Conservation (phyloP, 2,329 filamentous ascomycete species). For the Fusarium sp. region DNA sequence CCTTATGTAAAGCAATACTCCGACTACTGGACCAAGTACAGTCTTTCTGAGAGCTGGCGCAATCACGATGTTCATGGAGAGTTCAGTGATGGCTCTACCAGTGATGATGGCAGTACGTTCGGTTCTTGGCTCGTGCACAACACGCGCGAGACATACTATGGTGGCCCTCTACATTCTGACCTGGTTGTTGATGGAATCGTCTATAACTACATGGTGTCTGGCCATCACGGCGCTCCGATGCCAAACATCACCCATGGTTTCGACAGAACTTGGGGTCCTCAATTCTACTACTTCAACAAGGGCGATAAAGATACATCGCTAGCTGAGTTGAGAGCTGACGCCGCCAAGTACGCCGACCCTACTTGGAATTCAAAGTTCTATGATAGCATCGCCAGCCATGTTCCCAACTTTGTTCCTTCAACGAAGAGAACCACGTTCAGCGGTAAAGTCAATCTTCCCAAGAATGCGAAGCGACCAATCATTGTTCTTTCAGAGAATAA, state of each 20-base stretch:
- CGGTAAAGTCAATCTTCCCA: constrained; percentile 32
- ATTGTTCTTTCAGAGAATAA: constrained; percentile 59
- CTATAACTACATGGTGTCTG: constrained; percentile 70
- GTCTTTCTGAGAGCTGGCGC: constrained; percentile 66
- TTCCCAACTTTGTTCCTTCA: constrained; percentile 26
- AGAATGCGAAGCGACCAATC: constrained; percentile 51
- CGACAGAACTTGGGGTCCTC: constrained; percentile 71
- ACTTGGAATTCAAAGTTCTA: constrained; percentile 38
- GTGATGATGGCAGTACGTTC: constrained; percentile 61
- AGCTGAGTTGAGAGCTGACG: constrained; percentile 24
- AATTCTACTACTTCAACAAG: constrained; percentile 70
- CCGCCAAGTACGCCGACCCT: constrained; percentile 20
- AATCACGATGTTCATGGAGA: constrained; percentile 68
- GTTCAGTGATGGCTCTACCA: constrained; percentile 52
- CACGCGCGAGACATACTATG: constrained; percentile 69
- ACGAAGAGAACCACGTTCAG: constrained; percentile 17
- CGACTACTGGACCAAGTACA: constrained; percentile 74
- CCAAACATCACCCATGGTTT: constrained; percentile 73
- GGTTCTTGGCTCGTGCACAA: constrained; percentile 73
- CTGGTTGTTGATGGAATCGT: constrained; percentile 71
- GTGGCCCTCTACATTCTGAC: constrained; percentile 69
- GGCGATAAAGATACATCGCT: constrained; percentile 9
- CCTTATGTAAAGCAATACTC: constrained; percentile 64
- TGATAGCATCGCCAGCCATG: constrained; percentile 26
- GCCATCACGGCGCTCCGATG: constrained; percentile 69